phyloP scores from a whole-genome alignment of 371 early-diverging fungal species.

The Mucor sp. region DNA sequence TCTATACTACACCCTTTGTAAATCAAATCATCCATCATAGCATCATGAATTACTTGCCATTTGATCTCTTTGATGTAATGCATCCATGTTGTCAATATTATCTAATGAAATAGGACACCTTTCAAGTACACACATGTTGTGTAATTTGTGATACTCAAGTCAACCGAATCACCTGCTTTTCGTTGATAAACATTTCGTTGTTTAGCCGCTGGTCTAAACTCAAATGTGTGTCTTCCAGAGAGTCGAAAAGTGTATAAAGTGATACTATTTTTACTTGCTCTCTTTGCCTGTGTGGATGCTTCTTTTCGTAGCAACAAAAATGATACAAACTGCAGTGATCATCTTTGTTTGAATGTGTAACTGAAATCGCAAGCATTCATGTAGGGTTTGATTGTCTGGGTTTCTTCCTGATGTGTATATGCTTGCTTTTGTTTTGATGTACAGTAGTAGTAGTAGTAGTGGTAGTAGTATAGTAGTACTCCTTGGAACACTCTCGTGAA shows the following conservation, averaged over 20 bases:
- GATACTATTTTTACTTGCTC: neutral
- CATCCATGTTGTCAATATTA: neutral
- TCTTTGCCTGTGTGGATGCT: no score
- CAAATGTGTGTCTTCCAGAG: neutral
- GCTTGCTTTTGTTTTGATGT: neutral
- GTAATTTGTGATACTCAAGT: neutral
- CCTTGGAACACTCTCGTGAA: neutral
- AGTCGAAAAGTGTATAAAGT: neutral
- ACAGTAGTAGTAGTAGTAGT: no score
- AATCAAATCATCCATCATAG: no score
- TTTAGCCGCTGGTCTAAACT: constrained; percentile 1
- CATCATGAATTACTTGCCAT: neutral
- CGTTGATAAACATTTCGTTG: neutral
- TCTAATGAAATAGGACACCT: neutral
- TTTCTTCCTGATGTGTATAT: neutral
- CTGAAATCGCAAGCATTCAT: neutral
- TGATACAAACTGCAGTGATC: constrained; percentile 1
- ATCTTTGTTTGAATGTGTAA: neutral
- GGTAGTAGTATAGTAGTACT: no score
- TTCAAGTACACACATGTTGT: neutral
- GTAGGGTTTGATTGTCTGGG: neutral
- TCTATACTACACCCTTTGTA: neutral
- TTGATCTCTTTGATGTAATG: neutral
- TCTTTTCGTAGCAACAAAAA: neutral
- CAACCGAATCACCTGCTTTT: neutral